These are phyloP conservation scores for Megacollybia marginata DNA, from an alignment of 768 basidiomycete genomes.

Conservation along the genomic window DNA sequence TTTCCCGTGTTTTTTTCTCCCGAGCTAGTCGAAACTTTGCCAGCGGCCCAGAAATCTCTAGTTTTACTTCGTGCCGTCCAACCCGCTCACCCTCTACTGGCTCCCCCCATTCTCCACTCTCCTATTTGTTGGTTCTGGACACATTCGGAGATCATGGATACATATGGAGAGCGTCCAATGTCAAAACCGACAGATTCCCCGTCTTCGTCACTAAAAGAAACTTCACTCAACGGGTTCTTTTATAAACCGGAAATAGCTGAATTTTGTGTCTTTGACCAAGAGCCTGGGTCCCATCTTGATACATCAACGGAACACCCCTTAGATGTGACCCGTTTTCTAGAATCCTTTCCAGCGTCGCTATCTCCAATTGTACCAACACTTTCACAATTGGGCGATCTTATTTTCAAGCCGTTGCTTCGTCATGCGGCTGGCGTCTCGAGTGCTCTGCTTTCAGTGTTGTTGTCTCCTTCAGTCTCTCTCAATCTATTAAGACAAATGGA, in stretches of 20 bases:
- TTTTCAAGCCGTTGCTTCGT: conserved; percentile 51
- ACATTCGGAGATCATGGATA: conserved; percentile 38
- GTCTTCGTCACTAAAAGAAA: neutral
- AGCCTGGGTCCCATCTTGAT: conserved; percentile 41
- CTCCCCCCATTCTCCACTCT: conserved; percentile 12
- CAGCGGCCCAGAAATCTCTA: conserved; percentile 64
- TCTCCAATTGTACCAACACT: conserved; percentile 63
- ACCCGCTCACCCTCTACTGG: conserved; percentile 57
- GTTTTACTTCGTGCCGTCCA: conserved; percentile 55
- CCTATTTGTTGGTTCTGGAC: conserved; percentile 62
- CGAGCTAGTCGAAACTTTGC: conserved; percentile 42
- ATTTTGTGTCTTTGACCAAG: conserved; percentile 58
- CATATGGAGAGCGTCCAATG: conserved; percentile 27
- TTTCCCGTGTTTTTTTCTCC: conserved; percentile 62
- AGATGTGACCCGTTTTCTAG: conserved; percentile 41
- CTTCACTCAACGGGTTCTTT: conserved; percentile 1
- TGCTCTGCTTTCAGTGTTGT: conserved; percentile 59
- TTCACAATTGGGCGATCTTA: conserved; percentile 50
- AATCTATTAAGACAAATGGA: conserved; percentile 60
- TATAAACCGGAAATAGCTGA: conserved; percentile 31
- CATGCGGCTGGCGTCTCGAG: conserved; percentile 61
- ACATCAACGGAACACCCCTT: conserved; percentile 14
- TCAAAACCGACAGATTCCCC: neutral
- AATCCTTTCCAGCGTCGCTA: conserved; percentile 47
- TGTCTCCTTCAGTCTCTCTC: conserved; percentile 56